These are phyloP conservation scores for Flaveria sonorensis DNA, from an alignment of 129 eudicot genomes.

Conservation along the genomic window DNA sequence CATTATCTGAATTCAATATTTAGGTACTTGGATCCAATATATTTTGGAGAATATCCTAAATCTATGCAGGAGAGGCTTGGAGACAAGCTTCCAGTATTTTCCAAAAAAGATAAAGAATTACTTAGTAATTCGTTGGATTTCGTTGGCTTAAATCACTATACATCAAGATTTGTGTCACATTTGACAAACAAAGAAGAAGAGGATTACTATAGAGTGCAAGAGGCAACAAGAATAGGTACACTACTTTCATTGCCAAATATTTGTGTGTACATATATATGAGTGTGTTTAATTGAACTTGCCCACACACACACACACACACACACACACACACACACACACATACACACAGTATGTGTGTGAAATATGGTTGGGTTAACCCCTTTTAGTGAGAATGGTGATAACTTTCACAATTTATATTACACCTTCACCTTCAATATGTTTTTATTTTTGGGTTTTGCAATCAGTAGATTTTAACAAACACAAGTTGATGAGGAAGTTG, in stretches of 20 bases:
- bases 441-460: neutral
- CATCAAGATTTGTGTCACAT: slow-evolving; percentile 63
- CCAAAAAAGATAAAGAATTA: slow-evolving; percentile 52
- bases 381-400: neutral
- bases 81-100: slow-evolving; percentile 59
- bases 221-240: slow-evolving; percentile 54
- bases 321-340: neutral
- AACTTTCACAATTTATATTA: neutral
- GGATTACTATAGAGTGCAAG: slow-evolving; percentile 54
- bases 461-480: neutral
- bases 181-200: slow-evolving; percentile 35
- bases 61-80: slow-evolving; percentile 68
- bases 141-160: slow-evolving; percentile 74
- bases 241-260: slow-evolving; percentile 10
- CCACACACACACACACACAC: neutral
- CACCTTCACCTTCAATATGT: neutral
- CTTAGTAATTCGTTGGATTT: slow-evolving; percentile 63
- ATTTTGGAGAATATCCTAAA: slow-evolving; percentile 71
- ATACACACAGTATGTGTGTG: neutral
- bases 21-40: slow-evolving; percentile 84
- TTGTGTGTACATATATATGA: neutral
- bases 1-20: slow-evolving; percentile 9
- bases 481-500: neutral
- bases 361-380: neutral
- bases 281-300: neutral